Base-by-base conservation (phyloP, 2,329 filamentous ascomycete species). In the Aspergillus sclerotialis region DNA sequence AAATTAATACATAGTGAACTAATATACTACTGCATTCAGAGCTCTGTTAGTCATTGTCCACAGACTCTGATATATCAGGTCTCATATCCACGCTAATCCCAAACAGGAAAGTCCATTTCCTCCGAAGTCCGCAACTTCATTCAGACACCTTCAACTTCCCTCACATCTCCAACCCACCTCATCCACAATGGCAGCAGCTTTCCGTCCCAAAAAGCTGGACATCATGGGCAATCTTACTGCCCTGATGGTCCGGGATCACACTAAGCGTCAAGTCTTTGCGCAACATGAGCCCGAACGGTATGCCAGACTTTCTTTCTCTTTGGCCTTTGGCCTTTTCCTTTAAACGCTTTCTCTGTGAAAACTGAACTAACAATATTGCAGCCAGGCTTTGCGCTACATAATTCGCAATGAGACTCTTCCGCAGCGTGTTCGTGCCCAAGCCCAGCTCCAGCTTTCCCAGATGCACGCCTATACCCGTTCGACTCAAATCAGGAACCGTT, bases 381-480 rank as follows among this genome's bases (percentile, higher is more conserved):
- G 90, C 64, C 89, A 96, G 84, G 90, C 84, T 11, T 78, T 92
- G 26, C 82, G 84, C 52, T 95, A 95, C 68, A 82, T 94, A 44
- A 86, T 94, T 60, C 87, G 85, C 62, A 98, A 98, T 65, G 92
- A 87, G 19, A 82, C 81, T 1, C 80, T 98, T 3, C 79, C 89
- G 2, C 72, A 80, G 36, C 78, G 89, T 54, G 80, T 84, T 33
- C 84, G 93, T 53, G 87, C 86, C 42, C 84, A 94, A 61, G 92
- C 92, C 27, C 90, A 96, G 69, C 77, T 98, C 37, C 82, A 96
- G 67, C 73, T 98, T 46, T 79, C 83, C 3, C 83, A 94, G 67
- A 95, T 96, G 90, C 89, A 95, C 69, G 80, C 78, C 70, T 96
- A 96, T 67, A 96, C 92, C 23, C 76, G 89, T 41, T 79, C 86